Evolutionary conservation across 352 stramenopile genomes (phyloP), one percentile per base, ranked within the genome.

Genomic region (Phytophthora capsici): DNA sequence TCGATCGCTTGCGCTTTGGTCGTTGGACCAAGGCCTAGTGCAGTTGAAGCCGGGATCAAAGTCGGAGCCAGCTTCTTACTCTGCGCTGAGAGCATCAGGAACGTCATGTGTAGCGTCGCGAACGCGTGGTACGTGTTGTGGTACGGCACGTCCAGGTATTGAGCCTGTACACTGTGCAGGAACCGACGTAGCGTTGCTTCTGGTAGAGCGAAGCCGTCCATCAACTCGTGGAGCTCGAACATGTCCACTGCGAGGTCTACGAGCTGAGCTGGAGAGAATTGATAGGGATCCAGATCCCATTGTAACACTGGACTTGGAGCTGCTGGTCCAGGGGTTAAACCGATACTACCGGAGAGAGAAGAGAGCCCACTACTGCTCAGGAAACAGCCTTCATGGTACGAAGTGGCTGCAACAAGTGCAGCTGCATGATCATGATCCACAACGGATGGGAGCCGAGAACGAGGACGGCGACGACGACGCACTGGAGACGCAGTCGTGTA

Each of bases 71-170:
- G 52, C 25, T 71, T 62, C n/a, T 73, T 71, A 36, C 71, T 74
- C 64, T 90, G 84, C 5, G 84, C 79, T 38, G 71, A 75, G 1
- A 91, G 73, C 63, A 91, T 79, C 30, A 91, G 61, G 57, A 94
- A 96, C 63, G 76, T 90, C 71, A 89, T 80, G 53, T 96, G 88
- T 12, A 93, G 69, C 30, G 89, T 93, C 13, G 86, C 76, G 63
- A 95, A 91, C 9, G 78, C 88, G 73, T 96, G 88, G 57, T 88
- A 82, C 44, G 89, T 92, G 74, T 92, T 96, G 78, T 96, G 88
- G 57, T 95, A 96, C 53, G 86, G 82, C 41, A 93, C 86, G 30
- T 93, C 84, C 13, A 84, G 83, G 60, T 96, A 96, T 63, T 90
- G 77, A 7, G 63, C 71, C 58, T 88, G 84, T 23, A 96, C 80